phyloP scores from a whole-genome alignment of 108 stramenopile species.

The Nannochloropsis gaditana region DNA sequence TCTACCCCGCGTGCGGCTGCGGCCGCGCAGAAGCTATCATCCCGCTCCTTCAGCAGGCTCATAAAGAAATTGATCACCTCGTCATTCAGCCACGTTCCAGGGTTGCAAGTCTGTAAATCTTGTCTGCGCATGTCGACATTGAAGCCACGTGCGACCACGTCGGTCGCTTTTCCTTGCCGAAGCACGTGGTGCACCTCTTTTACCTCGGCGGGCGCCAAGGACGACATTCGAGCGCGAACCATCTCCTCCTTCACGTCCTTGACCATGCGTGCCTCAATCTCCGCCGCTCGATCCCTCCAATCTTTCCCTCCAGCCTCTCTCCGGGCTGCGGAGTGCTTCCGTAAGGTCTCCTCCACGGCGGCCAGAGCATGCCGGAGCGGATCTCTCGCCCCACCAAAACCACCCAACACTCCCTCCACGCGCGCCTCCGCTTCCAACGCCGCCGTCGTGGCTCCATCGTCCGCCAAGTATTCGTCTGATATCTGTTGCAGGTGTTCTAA shows the following conservation, averaged over 20 bases:
- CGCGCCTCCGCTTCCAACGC: background rate
- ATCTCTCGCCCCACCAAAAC: background rate
- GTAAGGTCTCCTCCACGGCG: background rate
- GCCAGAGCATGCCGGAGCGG: background rate
- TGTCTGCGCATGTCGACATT: background rate
- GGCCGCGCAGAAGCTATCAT: slow-evolving; percentile 49
- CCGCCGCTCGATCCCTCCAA: background rate
- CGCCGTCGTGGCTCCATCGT: background rate
- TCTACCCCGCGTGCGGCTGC: slow-evolving; percentile 57
- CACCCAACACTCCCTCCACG: background rate
- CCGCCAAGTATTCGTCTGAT: background rate
- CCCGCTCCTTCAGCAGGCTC: slow-evolving; percentile 67
- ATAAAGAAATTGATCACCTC: slow-evolving; percentile 94
- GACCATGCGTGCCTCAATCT: background rate
- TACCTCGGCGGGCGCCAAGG: background rate
- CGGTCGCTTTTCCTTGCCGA: background rate
- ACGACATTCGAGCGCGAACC: background rate
- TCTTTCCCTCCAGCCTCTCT: background rate
- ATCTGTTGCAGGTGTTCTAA: background rate
- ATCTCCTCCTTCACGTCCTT: background rate
- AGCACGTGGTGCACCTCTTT: background rate
- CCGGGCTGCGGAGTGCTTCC: background rate
- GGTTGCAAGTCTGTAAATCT: slow-evolving; percentile 35
- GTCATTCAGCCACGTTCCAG: slow-evolving; percentile 86
- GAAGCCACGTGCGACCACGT: background rate